Conservation (phyloP, 2,329 filamentous ascomycete species). For the Aspergillus sp. region DNA sequence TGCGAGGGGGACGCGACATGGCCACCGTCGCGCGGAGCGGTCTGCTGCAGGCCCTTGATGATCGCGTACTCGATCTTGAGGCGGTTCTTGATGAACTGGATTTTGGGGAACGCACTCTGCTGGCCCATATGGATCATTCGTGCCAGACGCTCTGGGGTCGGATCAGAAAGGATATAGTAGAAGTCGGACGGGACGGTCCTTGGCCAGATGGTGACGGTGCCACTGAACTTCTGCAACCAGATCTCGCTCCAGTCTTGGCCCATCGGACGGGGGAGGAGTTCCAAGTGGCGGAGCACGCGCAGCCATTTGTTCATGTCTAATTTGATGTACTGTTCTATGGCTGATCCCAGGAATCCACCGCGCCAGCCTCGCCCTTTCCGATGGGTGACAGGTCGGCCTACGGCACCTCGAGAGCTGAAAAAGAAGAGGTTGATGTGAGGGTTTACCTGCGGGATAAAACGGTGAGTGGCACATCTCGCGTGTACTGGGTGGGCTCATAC, state of each 20-base stretch:
- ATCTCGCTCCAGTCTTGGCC: slow-evolving; percentile 97
- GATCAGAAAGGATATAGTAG: slow-evolving; percentile 80
- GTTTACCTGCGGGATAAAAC: slow-evolving; percentile 65
- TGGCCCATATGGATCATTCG: slow-evolving; percentile 89
- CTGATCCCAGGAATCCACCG: slow-evolving; percentile 88
- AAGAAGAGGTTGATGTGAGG: slow-evolving; percentile 99
- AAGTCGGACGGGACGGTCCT: slow-evolving; percentile 77
- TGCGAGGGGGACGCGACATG: slow-evolving; percentile 22
- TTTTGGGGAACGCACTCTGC: slow-evolving; percentile 83
- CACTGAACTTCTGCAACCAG: slow-evolving; percentile 92
- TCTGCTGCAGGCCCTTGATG: slow-evolving; percentile 50
- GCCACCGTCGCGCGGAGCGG: slow-evolving; percentile 22
- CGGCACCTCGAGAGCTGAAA: slow-evolving; percentile 88
- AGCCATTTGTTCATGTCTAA: slow-evolving; percentile 97
- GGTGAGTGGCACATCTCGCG: slow-evolving; percentile 24
- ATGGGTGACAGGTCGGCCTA: slow-evolving; percentile 91
- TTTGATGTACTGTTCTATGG: slow-evolving; percentile 91
- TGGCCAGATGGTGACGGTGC: slow-evolving; percentile 95
- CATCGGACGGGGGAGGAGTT: slow-evolving; percentile 82
- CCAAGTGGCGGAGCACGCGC: slow-evolving; percentile 86
- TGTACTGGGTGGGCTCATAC: slow-evolving; percentile 17
- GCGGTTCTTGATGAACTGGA: slow-evolving; percentile 86
- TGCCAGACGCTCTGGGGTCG: slow-evolving; percentile 69
- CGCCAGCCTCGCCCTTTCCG: slow-evolving; percentile 92
- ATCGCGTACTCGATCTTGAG: slow-evolving; percentile 75